These are phyloP conservation scores for Arthrinium phaeospermum DNA, from an alignment of 2,329 filamentous ascomycete species.

Conservation along the genomic window DNA sequence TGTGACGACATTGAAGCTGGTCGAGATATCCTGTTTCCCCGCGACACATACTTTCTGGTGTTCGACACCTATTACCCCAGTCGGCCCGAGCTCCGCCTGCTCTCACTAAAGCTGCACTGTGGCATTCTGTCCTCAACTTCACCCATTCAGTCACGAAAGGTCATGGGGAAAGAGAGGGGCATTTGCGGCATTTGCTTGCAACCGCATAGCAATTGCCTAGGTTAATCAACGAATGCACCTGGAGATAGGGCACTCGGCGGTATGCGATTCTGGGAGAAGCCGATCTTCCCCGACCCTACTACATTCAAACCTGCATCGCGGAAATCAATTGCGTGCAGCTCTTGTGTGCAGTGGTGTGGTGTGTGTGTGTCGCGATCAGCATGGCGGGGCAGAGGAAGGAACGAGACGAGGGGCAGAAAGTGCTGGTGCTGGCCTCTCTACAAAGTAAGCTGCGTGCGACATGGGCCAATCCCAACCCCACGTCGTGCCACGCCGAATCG, in stretches of 20 bases:
- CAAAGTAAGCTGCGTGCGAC: neutral
- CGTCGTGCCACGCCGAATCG: conserved; percentile 13
- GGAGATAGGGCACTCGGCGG: neutral
- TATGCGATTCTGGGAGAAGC: neutral
- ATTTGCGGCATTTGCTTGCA: neutral
- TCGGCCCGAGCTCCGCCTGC: conserved; percentile 4
- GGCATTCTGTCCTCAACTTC: neutral
- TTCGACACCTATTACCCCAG: neutral
- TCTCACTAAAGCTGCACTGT: neutral
- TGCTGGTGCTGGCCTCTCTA: neutral
- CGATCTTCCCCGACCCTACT: neutral
- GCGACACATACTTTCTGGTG: neutral
- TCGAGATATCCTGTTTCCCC: conserved; percentile 4
- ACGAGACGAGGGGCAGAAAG: conserved; percentile 6
- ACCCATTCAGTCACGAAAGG: neutral
- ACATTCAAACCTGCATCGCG: neutral
- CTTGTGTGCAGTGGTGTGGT: neutral
- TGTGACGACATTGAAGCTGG: conserved; percentile 13
- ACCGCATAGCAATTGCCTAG: neutral
- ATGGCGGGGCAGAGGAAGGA: neutral
- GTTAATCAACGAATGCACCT: neutral
- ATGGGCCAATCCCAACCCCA: conserved; percentile 16
- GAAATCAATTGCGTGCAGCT: neutral
- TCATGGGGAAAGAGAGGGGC: neutral
- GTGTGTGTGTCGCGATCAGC: neutral